A percentile compares a stretch with the other conserved stretches of the same genome.
Evolutionary conservation across 257 asterid genomes (phyloP).

Genomic region (Buddleja alternifolia): DNA sequence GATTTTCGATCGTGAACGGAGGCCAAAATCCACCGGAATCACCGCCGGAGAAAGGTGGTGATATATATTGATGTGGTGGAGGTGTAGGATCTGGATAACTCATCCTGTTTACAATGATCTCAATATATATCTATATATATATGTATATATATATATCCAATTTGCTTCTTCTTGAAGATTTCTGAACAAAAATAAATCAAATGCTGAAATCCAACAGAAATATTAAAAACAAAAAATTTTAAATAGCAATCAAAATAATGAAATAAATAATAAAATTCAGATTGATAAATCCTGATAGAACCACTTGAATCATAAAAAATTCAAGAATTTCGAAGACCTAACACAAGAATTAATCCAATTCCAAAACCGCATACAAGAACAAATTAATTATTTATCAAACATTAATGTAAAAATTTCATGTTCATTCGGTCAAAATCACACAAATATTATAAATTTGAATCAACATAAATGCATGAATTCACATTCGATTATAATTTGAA

Average conservation of each 20-base stretch:
- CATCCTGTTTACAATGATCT: slow-evolving; percentile 40
- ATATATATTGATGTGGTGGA: slow-evolving; percentile 32
- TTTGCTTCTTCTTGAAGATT: slow-evolving; percentile 15
- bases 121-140: too few relatives aligned
- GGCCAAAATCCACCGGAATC: slow-evolving; percentile 48
- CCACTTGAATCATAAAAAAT: background rate
- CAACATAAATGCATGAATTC: slow-evolving; percentile 17
- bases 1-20: slow-evolving; percentile 34
- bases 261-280: background rate
- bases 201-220: slow-evolving; percentile 18
- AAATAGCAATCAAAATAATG: background rate
- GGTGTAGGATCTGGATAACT: slow-evolving; percentile 62
- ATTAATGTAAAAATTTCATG: background rate
- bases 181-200: slow-evolving; percentile 17
- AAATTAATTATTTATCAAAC: background rate
- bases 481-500: background rate
- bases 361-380: background rate
- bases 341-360: slow-evolving; percentile 10
- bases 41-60: slow-evolving; percentile 46
- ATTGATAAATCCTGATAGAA: background rate
- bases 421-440: background rate
- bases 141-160: too few relatives aligned
- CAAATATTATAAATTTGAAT: background rate
- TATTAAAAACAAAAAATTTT: background rate
- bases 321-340: background rate